Evolutionary conservation across 495 filamentous ascomycete genomes (phyloP), one percentile per base, ranked within the genome.

Genomic region (Penicillium cataractarum): DNA sequence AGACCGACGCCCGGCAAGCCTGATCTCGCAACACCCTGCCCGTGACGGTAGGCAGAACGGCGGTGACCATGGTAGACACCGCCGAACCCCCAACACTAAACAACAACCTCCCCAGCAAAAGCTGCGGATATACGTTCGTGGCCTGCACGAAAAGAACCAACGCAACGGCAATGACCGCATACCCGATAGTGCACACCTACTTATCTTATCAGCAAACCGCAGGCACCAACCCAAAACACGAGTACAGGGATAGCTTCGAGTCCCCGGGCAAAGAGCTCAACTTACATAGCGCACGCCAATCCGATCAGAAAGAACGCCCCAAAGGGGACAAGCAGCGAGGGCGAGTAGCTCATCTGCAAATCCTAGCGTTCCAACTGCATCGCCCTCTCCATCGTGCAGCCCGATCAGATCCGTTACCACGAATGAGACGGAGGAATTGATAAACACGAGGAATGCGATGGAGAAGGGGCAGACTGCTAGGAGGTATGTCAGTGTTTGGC

Each of bases 1-100:
- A 86, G 13, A 87, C 69, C 4, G 86, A 89, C 33, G 76, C 64
- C n/a, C 65, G 64, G 24, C 66, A 65, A 7, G 56, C 54, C 53
- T 61, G 55, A 3, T 49, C 54, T 29, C 40, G 69, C 57, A 54
- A 64, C 42, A 58, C 64, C 68, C 55, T 82, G 69, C 71, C 83
- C 19, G 92, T 93, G 71, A 99, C 91, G 6, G 90, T 89, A 2
- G 95, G 96, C 19, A 98, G 81, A 27, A 96, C 91, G 1, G 95
- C 95, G 6, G 96, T 97, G 31, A 99, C 95, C 95, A 99, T 99
- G 2, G 96, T 98, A 27, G 92, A 92, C 73, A 91, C 89, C 13
- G 95, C 96, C 15, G 94, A 90, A 4, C 90, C 95, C 12, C 95
- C 95, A 13, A 97, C 57, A 63, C 92, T 93, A 77, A 99, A 99